phyloP scores from a whole-genome alignment of 2,329 filamentous ascomycete genomes.

The Orbilia oligospora region DNA sequence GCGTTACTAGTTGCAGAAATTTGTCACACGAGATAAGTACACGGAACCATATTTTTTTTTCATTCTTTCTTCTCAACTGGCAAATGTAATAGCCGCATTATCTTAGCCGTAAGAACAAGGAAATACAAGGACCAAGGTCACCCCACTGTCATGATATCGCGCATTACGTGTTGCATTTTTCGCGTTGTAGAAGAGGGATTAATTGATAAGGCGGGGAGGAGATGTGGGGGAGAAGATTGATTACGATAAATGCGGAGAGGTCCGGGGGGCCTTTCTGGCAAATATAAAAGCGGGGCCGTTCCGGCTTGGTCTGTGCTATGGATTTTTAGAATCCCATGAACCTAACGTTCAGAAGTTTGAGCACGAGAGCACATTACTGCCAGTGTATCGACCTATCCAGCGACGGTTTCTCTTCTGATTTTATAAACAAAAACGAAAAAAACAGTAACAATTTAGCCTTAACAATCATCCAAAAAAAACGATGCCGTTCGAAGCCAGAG shows the following conservation, averaged over 20 bases:
- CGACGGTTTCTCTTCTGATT: neutral
- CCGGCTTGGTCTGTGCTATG: conserved; percentile 2
- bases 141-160: conserved; percentile 28
- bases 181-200: conserved; percentile 28
- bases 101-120: conserved; percentile 4
- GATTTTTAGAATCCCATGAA: conserved; percentile 9
- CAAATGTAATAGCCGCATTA: conserved; percentile 15
- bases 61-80: neutral
- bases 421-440: too few species aligned
- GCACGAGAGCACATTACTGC: neutral
- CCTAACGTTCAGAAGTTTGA: too few species aligned
- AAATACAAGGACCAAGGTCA: conserved; percentile 12
- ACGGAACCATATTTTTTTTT: neutral
- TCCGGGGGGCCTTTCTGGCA: conserved; percentile 1
- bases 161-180: conserved; percentile 24
- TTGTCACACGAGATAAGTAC: conserved; percentile 11
- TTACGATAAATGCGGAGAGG: conserved; percentile 22
- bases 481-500: conserved; percentile 29
- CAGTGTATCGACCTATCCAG: neutral
- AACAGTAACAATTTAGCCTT: neutral
- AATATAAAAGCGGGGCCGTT: conserved; percentile 30
- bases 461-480: neutral
- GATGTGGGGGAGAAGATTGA: conserved; percentile 14
- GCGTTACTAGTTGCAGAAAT: conserved; percentile 17
- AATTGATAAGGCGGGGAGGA: conserved; percentile 18